phyloP scores from a whole-genome alignment of 345 rosid genomes.

The Populus alba region DNA sequence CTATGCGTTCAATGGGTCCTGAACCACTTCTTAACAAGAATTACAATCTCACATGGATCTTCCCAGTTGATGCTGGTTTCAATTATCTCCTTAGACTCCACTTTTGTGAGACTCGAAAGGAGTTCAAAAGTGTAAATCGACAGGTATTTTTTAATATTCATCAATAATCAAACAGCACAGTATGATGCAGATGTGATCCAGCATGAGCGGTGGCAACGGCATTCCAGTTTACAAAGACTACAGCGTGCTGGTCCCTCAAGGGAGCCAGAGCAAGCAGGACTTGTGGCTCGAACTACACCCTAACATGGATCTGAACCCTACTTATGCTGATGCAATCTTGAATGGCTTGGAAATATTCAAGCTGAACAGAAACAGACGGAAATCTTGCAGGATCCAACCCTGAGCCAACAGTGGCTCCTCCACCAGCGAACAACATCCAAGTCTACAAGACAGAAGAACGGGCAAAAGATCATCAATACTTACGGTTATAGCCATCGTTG shows the following conservation, averaged over 20 bases:
- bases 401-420: background rate
- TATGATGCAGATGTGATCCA: background rate
- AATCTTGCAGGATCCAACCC: slow-evolving; percentile 8
- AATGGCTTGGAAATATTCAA: slow-evolving; percentile 30
- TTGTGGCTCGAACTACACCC: slow-evolving; percentile 21
- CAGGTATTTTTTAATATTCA: too few species aligned
- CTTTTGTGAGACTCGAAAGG: background rate
- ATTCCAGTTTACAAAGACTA: slow-evolving; percentile 12
- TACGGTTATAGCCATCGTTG: background rate
- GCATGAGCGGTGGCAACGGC: background rate
- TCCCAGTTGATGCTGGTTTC: background rate
- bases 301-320: fast-evolving
- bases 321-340: slow-evolving; percentile 8
- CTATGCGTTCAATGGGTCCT: background rate
- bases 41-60: background rate
- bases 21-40: background rate
- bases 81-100: background rate
- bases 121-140: too few species aligned
- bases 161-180: slow-evolving; percentile 4
- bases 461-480: background rate
- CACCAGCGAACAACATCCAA: background rate
- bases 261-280: background rate
- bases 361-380: slow-evolving; percentile 9
- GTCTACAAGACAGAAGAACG: background rate
- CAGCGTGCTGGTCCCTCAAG: background rate